Evolutionary conservation across 805 yeast species (phyloP).

Genomic region (Metschnikowia reukaufii): DNA sequence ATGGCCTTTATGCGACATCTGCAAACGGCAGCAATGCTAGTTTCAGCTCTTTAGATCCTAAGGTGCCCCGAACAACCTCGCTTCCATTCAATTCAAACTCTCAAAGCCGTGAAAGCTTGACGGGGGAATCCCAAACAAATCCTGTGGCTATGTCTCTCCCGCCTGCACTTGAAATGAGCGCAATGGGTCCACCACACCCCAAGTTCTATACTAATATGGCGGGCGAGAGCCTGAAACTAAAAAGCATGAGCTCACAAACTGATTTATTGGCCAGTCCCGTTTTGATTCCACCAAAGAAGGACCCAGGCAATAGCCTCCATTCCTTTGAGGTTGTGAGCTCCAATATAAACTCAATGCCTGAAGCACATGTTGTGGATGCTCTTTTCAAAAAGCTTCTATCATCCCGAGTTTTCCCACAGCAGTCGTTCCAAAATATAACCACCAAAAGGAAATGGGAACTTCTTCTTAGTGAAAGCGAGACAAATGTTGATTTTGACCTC

Average conservation of each 20-base stretch:
- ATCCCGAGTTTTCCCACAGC: constrained; percentile 38
- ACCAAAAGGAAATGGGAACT: constrained; percentile 45
- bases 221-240: not conserved
- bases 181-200: constrained; percentile 10
- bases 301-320: constrained; percentile 24
- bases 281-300: constrained; percentile 7
- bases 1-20: constrained; percentile 3
- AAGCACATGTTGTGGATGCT: constrained; percentile 34
- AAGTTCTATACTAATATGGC: not conserved
- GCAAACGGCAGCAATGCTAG: constrained; percentile 13
- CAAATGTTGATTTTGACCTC: constrained; percentile 38
- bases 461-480: constrained; percentile 40
- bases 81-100: not conserved
- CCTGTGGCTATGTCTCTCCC: not conserved
- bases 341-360: constrained; percentile 37
- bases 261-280: not conserved
- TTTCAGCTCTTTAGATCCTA: constrained; percentile 17
- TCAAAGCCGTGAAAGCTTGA: constrained; percentile 1
- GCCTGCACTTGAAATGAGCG: constrained; percentile 7
- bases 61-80: constrained; percentile 2
- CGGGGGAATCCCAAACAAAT: not conserved
- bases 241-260: not conserved
- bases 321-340: constrained; percentile 36
- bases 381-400: constrained; percentile 42
- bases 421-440: constrained; percentile 32